Percentiles rank a stretch among this genome's conserved stretches.
phyloP scores from a whole-genome alignment of 192 early-diverging fungal genomes.

The Spizellomyces punctatus region DNA sequence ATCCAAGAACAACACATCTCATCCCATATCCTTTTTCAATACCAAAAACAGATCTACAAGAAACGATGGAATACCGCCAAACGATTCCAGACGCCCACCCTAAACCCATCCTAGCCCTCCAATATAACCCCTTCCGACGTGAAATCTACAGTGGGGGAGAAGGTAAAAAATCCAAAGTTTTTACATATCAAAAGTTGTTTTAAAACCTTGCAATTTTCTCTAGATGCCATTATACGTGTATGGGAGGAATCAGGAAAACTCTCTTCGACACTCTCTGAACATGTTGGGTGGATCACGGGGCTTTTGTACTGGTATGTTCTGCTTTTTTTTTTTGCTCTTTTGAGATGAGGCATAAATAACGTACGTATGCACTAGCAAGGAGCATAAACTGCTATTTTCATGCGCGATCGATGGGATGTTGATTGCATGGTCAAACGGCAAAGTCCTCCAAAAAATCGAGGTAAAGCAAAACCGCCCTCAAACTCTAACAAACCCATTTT shows the following conservation, averaged over 20 bases:
- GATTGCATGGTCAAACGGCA: conserved; percentile 59
- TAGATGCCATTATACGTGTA: conserved; percentile 52
- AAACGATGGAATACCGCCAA: conserved; percentile 56
- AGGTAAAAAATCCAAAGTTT: conserved; percentile 29
- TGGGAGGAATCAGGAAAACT: conserved; percentile 65
- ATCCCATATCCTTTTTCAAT: no score
- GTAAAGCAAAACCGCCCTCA: conserved; percentile 17
- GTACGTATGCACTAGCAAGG: conserved; percentile 40
- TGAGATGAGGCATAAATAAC: not conserved
- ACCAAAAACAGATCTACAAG: no score
- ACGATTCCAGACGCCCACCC: conserved; percentile 53
- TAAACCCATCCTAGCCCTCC: conserved; percentile 54
- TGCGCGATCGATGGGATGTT: conserved; percentile 56
- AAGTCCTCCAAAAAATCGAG: conserved; percentile 56
- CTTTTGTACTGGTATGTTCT: conserved; percentile 53
- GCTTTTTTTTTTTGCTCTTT: not conserved
- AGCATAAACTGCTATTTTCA: conserved; percentile 59
- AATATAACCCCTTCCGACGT: conserved; percentile 54
- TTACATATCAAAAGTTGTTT: not conserved
- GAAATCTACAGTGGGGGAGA: conserved; percentile 60
- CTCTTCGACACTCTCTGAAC: conserved; percentile 40
- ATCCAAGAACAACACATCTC: no score
- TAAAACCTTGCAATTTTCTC: not conserved
- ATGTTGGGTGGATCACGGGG: conserved; percentile 57
- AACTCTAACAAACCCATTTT: not conserved